Conservation (phyloP, 139 green algal species). For the Astrephomene gubernaculifera region DNA sequence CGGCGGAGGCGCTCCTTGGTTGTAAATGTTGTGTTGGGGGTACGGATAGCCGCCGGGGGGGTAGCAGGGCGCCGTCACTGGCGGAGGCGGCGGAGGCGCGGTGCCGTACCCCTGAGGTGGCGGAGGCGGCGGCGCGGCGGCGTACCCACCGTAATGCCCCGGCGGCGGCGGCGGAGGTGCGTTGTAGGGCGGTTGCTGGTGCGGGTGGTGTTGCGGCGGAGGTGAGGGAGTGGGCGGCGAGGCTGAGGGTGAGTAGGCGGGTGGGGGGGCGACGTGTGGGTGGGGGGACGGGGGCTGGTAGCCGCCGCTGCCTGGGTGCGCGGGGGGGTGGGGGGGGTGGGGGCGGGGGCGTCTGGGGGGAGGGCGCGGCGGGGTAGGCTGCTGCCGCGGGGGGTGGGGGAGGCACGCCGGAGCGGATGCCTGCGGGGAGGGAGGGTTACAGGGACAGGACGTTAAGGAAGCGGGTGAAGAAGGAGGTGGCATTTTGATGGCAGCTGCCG, state of each 20-base stretch:
- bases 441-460: too few species aligned
- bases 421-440: neutral
- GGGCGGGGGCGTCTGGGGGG: neutral
- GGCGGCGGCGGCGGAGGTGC: neutral
- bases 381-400: slow-evolving; percentile 27
- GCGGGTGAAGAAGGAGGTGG: too few species aligned
- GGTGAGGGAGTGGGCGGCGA: neutral
- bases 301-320: neutral
- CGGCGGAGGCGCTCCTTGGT: slow-evolving; percentile 11
- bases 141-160: neutral
- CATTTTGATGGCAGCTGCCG: neutral
- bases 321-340: neutral
- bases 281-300: neutral
- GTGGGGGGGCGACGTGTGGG: neutral
- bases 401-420: neutral
- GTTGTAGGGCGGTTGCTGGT: neutral
- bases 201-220: neutral
- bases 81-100: neutral
- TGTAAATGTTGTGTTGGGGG: neutral
- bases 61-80: neutral
- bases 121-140: neutral
- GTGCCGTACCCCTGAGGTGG: neutral
- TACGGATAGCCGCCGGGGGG: neutral
- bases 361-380: slow-evolving; percentile 10
- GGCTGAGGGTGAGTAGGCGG: neutral